phyloP scores from a whole-genome alignment of 1,139 yeast genomes.

The Candida sp. region DNA sequence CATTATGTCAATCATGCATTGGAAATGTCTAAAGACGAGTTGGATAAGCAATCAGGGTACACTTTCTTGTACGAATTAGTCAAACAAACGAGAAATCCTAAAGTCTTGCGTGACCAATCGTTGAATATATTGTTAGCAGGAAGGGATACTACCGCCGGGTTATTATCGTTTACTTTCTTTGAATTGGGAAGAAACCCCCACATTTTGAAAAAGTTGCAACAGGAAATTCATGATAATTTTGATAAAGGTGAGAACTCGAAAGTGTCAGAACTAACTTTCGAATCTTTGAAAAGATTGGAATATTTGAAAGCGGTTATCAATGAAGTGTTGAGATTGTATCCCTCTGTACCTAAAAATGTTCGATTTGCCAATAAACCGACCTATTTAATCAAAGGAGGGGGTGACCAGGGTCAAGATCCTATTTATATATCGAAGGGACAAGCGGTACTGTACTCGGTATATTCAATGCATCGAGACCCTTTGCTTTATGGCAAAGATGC shows the following conservation, averaged over 20 bases:
- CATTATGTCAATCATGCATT: constrained; percentile 28
- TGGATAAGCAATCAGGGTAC: constrained; percentile 37
- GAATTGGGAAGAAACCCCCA: constrained; percentile 44
- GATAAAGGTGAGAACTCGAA: constrained; percentile 25
- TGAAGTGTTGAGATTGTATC: constrained; percentile 50
- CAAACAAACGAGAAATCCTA: constrained; percentile 48
- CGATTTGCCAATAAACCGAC: constrained; percentile 44
- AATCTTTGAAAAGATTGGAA: constrained; percentile 45
- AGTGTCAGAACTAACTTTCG: constrained; percentile 32
- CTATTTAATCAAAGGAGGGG: constrained; percentile 53
- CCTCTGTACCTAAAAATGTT: constrained; percentile 50
- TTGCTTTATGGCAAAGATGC: constrained; percentile 46
- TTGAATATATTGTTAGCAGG: constrained; percentile 53
- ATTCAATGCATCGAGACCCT: constrained; percentile 37
- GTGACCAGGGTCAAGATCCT: constrained; percentile 41
- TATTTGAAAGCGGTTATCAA: constrained; percentile 47
- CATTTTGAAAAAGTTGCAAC: constrained; percentile 34
- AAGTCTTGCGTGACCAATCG: constrained; percentile 47
- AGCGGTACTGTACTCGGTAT: constrained; percentile 35
- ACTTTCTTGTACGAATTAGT: constrained; percentile 49
- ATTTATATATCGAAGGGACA: constrained; percentile 42
- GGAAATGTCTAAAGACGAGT: constrained; percentile 22
- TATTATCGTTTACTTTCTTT: constrained; percentile 45
- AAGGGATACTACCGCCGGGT: constrained; percentile 57
- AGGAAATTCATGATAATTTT: constrained; percentile 30